Conservation (phyloP, 2,329 filamentous ascomycete species). For the Cladosporium velox region DNA sequence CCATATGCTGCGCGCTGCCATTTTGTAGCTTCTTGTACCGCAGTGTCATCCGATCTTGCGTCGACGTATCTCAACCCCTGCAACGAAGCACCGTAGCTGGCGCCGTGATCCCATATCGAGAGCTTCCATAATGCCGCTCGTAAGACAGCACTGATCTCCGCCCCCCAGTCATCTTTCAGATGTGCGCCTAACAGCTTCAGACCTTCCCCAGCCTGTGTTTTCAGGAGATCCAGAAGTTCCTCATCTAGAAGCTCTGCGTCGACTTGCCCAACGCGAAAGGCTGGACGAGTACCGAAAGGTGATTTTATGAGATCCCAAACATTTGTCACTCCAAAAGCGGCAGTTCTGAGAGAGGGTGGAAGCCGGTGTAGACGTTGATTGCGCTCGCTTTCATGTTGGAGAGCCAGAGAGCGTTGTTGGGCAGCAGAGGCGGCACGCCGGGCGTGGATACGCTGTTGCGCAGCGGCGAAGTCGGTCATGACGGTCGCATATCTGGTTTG, state of each 20-base stretch:
- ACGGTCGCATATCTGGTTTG: slow-evolving; percentile 8
- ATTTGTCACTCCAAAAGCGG: slow-evolving; percentile 28
- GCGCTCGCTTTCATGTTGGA: slow-evolving; percentile 23
- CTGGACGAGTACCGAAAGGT: slow-evolving; percentile 76
- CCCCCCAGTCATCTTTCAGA: slow-evolving; percentile 80
- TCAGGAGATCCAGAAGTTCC: slow-evolving; percentile 83
- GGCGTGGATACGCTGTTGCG: slow-evolving; percentile 81
- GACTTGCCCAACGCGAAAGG: slow-evolving; percentile 92
- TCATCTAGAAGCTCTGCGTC: slow-evolving; percentile 95
- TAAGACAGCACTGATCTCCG: slow-evolving; percentile 78
- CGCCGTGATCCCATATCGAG: slow-evolving; percentile 93
- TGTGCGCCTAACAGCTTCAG: slow-evolving; percentile 82
- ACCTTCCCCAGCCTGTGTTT: slow-evolving; percentile 81
- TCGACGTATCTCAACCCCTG: slow-evolving; percentile 92
- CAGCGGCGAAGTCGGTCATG: slow-evolving; percentile 74
- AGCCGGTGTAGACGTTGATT: slow-evolving; percentile 38
- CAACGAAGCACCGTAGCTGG: slow-evolving; percentile 88
- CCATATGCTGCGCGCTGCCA: slow-evolving; percentile 86
- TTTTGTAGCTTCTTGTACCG: slow-evolving; percentile 68
- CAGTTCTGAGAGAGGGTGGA: slow-evolving; percentile 59
- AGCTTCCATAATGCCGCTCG: slow-evolving; percentile 87
- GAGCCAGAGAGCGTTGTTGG: slow-evolving; percentile 23
- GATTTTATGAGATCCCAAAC: slow-evolving; percentile 71
- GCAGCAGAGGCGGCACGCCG: slow-evolving; percentile 70
- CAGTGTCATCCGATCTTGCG: slow-evolving; percentile 55